Conservation (phyloP, 2,329 filamentous ascomycete genomes). For the Zarea fungicola region DNA sequence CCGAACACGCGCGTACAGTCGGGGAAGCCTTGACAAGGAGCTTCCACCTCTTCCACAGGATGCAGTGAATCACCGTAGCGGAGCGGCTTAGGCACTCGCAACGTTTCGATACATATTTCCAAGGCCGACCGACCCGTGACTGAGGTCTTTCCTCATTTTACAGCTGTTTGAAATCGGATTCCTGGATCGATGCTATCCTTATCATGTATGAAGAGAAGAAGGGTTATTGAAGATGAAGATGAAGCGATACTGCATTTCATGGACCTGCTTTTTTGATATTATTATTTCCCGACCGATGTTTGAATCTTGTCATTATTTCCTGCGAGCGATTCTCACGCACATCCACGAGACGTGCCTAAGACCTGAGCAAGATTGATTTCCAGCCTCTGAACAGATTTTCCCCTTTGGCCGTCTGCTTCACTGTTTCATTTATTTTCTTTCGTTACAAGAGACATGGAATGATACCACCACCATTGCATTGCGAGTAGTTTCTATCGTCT, state of each 20-base stretch:
- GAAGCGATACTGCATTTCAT: constrained; percentile 2
- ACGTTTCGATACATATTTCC: constrained; percentile 6
- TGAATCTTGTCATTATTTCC: not conserved
- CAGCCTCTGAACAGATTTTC: not conserved
- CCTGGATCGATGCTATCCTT: not conserved
- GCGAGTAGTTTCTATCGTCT: constrained; percentile 28
- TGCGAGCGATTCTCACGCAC: not conserved
- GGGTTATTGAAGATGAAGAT: not conserved
- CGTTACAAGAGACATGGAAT: constrained; percentile 31
- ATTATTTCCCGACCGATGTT: not conserved
- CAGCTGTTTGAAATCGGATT: too few species aligned
- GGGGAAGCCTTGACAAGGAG: constrained; percentile 33
- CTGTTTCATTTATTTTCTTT: constrained; percentile 24
- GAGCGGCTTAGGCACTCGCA: constrained; percentile 4
- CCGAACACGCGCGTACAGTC: constrained; percentile 7
- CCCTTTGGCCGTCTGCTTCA: constrained; percentile 15
- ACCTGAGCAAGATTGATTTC: constrained; percentile 13
- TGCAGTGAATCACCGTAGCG: constrained; percentile 1
- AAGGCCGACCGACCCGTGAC: not conserved
- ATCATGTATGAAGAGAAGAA: not conserved
- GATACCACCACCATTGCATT: constrained; percentile 40
- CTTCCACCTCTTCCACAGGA: constrained; percentile 23
- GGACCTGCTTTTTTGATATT: constrained; percentile 2
- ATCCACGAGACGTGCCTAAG: not conserved
- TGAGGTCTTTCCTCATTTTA: too few species aligned